phyloP scores from a whole-genome alignment of 768 basidiomycete species.

The Pleurotus giganteus region DNA sequence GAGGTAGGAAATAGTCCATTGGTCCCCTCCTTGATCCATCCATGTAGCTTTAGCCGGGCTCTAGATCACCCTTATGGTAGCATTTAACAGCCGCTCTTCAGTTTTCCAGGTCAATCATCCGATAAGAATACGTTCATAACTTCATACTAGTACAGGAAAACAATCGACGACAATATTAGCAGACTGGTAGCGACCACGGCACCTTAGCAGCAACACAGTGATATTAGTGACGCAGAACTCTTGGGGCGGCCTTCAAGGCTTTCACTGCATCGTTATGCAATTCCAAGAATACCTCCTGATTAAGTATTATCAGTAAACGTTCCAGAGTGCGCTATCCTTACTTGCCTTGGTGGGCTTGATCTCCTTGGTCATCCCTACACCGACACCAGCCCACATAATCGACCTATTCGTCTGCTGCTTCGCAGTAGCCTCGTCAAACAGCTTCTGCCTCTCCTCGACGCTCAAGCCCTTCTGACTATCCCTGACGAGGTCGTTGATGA shows the following conservation, averaged over 20 bases:
- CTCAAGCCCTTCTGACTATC: slow-evolving; percentile 26
- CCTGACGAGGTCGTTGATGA: slow-evolving; percentile 33
- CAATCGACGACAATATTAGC: too few relatives aligned
- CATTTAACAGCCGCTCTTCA: too few relatives aligned
- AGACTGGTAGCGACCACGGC: neutral
- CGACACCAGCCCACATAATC: slow-evolving; percentile 43
- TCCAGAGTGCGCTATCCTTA: neutral
- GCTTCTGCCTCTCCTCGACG: slow-evolving; percentile 24
- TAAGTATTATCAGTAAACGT: neutral
- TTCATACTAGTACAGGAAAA: too few relatives aligned
- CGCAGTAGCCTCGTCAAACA: slow-evolving; percentile 25
- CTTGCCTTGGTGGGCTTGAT: slow-evolving; percentile 6
- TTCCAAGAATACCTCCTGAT: slow-evolving; percentile 3
- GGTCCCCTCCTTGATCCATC: too few relatives aligned
- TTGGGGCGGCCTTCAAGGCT: neutral
- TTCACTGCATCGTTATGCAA: slow-evolving; percentile 2
- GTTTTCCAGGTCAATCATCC: too few relatives aligned
- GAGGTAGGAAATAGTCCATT: too few relatives aligned
- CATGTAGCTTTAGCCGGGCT: too few relatives aligned
- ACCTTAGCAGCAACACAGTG: too few relatives aligned
- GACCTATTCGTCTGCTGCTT: slow-evolving; percentile 28
- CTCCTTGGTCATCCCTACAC: slow-evolving; percentile 33
- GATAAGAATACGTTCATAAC: too few relatives aligned
- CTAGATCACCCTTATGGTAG: too few relatives aligned
- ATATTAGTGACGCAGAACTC: neutral